A percentile compares a stretch with the other conserved stretches of the same genome.
Evolutionary conservation across 805 yeast species (phyloP).

Genomic region (Candida dajiaensis): DNA sequence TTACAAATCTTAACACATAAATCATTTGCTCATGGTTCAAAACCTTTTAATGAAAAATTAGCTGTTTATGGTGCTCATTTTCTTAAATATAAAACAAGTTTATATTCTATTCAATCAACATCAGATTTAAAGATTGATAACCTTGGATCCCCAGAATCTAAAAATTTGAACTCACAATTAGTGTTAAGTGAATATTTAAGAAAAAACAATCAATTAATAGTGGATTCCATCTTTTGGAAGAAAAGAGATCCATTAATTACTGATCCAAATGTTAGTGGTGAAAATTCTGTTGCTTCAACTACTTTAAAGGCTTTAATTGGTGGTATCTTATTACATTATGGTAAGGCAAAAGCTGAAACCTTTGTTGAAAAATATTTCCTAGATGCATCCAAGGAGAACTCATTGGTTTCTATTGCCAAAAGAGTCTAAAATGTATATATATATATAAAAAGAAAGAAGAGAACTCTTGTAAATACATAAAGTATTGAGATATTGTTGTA

Average conservation of each 20-base stretch:
- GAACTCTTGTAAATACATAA: neutral
- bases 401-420: constrained; percentile 17
- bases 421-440: constrained; percentile 1
- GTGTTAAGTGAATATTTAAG: constrained; percentile 49
- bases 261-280: constrained; percentile 46
- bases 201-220: constrained; percentile 33
- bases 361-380: constrained; percentile 50
- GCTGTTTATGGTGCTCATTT: constrained; percentile 65
- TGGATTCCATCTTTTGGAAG: constrained; percentile 60
- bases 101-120: constrained; percentile 23
- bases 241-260: constrained; percentile 43
- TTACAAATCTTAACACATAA: constrained; percentile 88
- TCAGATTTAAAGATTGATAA: constrained; percentile 38
- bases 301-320: constrained; percentile 61
- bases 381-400: constrained; percentile 10
- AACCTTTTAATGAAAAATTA: constrained; percentile 86
- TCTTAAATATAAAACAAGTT: constrained; percentile 37
- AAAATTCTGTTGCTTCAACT: constrained; percentile 45
- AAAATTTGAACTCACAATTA: constrained; percentile 43
- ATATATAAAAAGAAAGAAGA: neutral
- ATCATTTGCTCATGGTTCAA: constrained; percentile 86
- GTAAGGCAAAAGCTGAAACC: constrained; percentile 49
- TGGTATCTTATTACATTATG: constrained; percentile 58
- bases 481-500: neutral
- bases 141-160: constrained; percentile 52